These are phyloP conservation scores for Phalaenopsis aphrodite DNA, from an alignment of 106 monocot species.

Conservation along the genomic window DNA sequence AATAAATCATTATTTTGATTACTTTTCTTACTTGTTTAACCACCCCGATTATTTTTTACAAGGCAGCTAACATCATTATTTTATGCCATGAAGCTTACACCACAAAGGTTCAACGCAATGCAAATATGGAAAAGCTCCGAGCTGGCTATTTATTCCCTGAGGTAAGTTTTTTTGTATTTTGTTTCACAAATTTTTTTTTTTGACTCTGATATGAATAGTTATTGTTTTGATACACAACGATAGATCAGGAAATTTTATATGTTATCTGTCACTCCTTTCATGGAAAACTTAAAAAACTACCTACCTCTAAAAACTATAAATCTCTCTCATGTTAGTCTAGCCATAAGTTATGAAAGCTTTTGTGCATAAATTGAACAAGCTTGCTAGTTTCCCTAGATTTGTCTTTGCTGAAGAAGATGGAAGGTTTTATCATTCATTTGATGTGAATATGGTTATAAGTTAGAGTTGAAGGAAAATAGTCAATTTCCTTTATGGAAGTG, in stretches of 20 bases:
- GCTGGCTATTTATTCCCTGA: conserved; percentile 94
- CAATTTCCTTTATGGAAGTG: too few species aligned
- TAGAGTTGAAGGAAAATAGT: too few species aligned
- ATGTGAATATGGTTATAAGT: too few species aligned
- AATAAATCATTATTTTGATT: neutral
- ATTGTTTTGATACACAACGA: neutral
- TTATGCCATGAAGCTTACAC: conserved; percentile 40
- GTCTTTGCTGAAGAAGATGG: too few species aligned
- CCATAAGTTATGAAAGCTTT: neutral
- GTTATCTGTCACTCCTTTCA: neutral
- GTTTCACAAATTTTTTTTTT: neutral
- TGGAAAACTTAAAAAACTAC: neutral
- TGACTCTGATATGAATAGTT: neutral
- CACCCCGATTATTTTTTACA: neutral
- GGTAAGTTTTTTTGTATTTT: conserved; percentile 31
- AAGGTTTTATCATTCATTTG: too few species aligned
- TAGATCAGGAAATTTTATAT: neutral
- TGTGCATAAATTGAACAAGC: too few species aligned
- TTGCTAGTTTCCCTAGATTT: too few species aligned
- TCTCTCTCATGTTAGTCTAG: neutral
- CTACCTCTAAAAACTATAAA: neutral
- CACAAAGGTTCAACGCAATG: conserved; percentile 77
- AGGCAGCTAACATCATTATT: neutral
- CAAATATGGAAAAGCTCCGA: conserved; percentile 81
- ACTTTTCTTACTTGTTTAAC: neutral